Evolutionary conservation across 2,329 filamentous ascomycete species (phyloP), one percentile per base, ranked within the genome.

Genomic region (Leptosphaerulina australis): DNA sequence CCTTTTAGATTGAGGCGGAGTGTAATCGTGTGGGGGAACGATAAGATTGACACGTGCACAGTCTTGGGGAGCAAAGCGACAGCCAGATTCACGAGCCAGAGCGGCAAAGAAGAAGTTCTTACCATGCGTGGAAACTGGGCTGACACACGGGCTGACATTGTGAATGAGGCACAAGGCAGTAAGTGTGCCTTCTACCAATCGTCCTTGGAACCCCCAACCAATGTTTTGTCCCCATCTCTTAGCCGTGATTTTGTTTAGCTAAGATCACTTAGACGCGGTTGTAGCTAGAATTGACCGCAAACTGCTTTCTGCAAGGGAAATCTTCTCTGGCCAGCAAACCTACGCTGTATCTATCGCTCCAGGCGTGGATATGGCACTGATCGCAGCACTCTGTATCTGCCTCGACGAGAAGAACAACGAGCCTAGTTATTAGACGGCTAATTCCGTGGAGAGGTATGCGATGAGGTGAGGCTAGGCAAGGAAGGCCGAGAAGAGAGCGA

Each of bases 351-450:
- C 77, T 0, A 78, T 89, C 5, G 85, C 85, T 1, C 83, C 86
- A 0, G 82, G 82, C 12, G 82, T 88, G 5, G 87, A 90, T 62
- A 78, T 87, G 70, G 81, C 83, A 3, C 63, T 89, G 36, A 81
- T 89, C 57, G 83, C 79, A 0, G 87, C 86, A 9, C 74, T 89
- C 62, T 88, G 85, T 64, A 84, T 90, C 43, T 84, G 81, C 53
- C 73, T 89, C 52, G 87, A 89, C 56, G 85, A 88, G 77, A 62
- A 64, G 54, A 61, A 64, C 11, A 62, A 62, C 12, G 59, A 63
- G 44, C n/a, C n/a, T n/a, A n/a, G n/a, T n/a, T n/a, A n/a, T n/a
- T n/a, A n/a, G n/a, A n/a, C n/a, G n/a, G n/a, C n/a, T n/a, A n/a
- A n/a, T n/a, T n/a, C n/a, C n/a, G n/a, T n/a, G n/a, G n/a, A n/a